Evolutionary conservation across 805 yeast genomes (phyloP), one percentile per base, ranked within the genome.

Genomic region (Candida nanaspora): DNA sequence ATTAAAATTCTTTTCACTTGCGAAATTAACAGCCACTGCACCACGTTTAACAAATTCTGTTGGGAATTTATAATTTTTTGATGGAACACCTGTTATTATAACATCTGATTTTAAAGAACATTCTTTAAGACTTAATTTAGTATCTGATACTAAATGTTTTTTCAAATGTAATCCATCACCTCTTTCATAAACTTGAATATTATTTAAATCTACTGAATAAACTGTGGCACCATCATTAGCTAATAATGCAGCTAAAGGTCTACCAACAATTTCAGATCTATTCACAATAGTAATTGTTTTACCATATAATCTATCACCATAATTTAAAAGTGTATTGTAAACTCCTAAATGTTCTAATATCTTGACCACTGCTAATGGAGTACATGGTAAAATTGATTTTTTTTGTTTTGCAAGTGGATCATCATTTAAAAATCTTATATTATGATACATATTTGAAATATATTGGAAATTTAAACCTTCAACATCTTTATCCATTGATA

Each of bases 211-310:
- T 2, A 80, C 91, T 1, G 98, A 89, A 60, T 84, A 93, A 2
- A 93, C 98, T 1, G 82, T 82, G 19, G 98, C 98, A 46, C 98
- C 98, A 57, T 93, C 98, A 56, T 93, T 93, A 16, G 98, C 98
- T 47, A 93, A 68, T 29, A 93, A 63, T 0, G 98, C 98, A 27
- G 98, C 98, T 44, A 93, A 68, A 1, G 98, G 98, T 51, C 98
- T 78, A 11, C 98, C 98, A 19, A 93, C 98, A 55, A 93, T 91
- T 63, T 93, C 98, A 11, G 95, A 85, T 55, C 98, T 73, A 65
- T 93, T 93, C 39, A 93, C 89, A 35, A 93, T 80, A 37, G 94
- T 80, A 41, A 91, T 73, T 39, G 93, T 91, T 63, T 88, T 89
- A 35, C 98, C 98, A 53, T 86, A 93, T 19, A 93, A 70, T 46